Base-by-base conservation (phyloP, 768 basidiomycete genomes). In the Boletellus sp. region DNA sequence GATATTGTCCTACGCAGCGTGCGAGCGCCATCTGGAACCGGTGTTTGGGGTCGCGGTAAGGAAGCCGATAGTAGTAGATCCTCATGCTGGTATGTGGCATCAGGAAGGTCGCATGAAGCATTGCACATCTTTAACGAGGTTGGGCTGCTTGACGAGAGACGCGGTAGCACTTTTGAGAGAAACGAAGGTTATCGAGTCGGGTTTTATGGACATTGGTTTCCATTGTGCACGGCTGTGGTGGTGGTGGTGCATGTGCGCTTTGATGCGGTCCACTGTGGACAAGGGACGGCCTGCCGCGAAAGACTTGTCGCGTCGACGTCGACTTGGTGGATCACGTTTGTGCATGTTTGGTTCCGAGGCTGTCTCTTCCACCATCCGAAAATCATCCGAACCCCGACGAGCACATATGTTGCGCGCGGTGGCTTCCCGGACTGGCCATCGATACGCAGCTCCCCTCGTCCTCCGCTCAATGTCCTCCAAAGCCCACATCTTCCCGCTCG, bases 401-500 rank as follows among this genome's bases (percentile, higher is more conserved):
- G 57, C 54, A 56, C 37, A 53, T 46, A 54, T 59, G 35, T 28
- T 62, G 51, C 53, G 52, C 24, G 57, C 36, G 59, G 22, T 58
- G 6, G 35, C 41, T 45, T 47, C 47, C 46, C 61, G 54, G 41
- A 45, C 17, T 13, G 36, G 60, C 17, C 56, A 54, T 36, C 58
- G 54, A 60, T 58, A 55, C 51, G 26, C 51, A 59, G 52, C 62
- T 28, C 26, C 26, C 26, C 26, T 28, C 54, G 46, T 42, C 59
- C 6, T n/a, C n/a, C n/a, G 67, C 63, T 69, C 68, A 33, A 83
- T 84, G 76, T 74, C 83, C 26, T 71, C 76, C 22, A 72, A 74
- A 22, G 80, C 83, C 16, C 78, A 74, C 65, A 57, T 87, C 66
- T 62, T 85, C 38, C 84, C 81, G 6, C 68, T 80, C 66, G 78